Evolutionary conservation across 2,329 filamentous ascomycete genomes (phyloP), one percentile per base, ranked within the genome.

Genomic region (Fusarium guadeloupense): DNA sequence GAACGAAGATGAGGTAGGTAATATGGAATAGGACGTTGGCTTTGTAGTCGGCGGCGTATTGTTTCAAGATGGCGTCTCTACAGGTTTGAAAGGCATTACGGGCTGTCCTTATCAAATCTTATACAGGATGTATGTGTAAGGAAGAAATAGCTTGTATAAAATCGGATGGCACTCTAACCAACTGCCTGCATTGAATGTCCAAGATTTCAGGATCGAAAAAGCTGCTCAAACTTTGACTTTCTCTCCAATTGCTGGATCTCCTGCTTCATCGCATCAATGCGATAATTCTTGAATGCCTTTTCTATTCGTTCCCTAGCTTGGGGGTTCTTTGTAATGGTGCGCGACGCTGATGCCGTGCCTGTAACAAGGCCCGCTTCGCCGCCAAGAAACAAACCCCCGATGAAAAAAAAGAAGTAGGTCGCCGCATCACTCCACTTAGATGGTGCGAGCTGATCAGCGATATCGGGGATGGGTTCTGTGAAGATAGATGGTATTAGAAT

Each of bases 211-310:
- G 35, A 30, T 14, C 19, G 7, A 9, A 54, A 53, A 6, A 54
- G 17, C 4, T 53, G 25, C 9, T 14, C 20, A 34, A 53, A 37
- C 9, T 44, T 54, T 9, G 52, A 28, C 17, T 38, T 53, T 0
- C 31, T 20, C 20, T 54, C 52, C n/a, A 54, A 10, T 9, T 28
- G 0, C 13, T 9, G 17, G 2, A 54, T 53, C 9, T 54, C 52
- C 4, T 53, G 38, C 33, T 53, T 54, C 38, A 54, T 5, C 0
- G 2, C 52, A 14, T 54, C 52, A 9, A 54, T 53, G 4, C 52
- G 52, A 3, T 53, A 54, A 9, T 12, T 54, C 10, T 14, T 54
- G 20, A 41, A 54, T 0, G 52, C 52, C 8, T 54, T 42, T 1
- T 54, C 52, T 38, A 54, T 45, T 0, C 52, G 38, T n/a, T 9